Base-by-base conservation (phyloP, 371 early-diverging fungal species). In the Mucor saturninus region DNA sequence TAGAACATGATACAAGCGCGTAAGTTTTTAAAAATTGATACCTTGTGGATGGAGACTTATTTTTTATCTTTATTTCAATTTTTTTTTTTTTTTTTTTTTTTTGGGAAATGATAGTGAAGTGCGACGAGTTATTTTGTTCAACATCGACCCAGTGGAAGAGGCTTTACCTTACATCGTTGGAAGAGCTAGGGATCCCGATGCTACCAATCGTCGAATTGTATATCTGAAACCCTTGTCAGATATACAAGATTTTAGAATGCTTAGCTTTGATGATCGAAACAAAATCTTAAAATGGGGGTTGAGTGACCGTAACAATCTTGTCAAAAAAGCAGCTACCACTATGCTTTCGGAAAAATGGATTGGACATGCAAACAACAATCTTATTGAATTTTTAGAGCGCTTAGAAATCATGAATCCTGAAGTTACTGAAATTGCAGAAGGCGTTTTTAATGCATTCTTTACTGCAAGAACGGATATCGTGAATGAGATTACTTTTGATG, bases 341-440 rank as follows among this genome's bases (percentile, higher is more conserved):
- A 83, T 95, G 88, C 68, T 95, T 6, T 74, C 89, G 13, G 87
- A 83, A 15, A 80, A 81, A 54, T 95, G 95, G 95, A 86, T 95
- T 49, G 68, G 83, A 26, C 87, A 89, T 56, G 89, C 91, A 10
- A 86, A 83, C 46, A 77, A 91, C 64, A 88, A 93, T 58, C 63
- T 95, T 32, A 58, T 94, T 49, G 90, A 92, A 85, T 86, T 95
- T 59, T 73, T 95, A 32, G 86, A 91, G 38, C 79, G 90, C n/a
- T 77, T 95, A 60, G 93, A 94, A 73, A 92, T 94, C 3, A 83
- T 91, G 54, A 81, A 88, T 49, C 86, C 89, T 49, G 75, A 76
- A 52, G 84, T 86, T 2, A 89, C 92, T 0, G 88, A 86, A 38
- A 79, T 86, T 2, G 91, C 91, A 2, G 90, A 88, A 50, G 82